Base-by-base conservation (phyloP, 768 basidiomycete genomes). In the Daedalea quercina region DNA sequence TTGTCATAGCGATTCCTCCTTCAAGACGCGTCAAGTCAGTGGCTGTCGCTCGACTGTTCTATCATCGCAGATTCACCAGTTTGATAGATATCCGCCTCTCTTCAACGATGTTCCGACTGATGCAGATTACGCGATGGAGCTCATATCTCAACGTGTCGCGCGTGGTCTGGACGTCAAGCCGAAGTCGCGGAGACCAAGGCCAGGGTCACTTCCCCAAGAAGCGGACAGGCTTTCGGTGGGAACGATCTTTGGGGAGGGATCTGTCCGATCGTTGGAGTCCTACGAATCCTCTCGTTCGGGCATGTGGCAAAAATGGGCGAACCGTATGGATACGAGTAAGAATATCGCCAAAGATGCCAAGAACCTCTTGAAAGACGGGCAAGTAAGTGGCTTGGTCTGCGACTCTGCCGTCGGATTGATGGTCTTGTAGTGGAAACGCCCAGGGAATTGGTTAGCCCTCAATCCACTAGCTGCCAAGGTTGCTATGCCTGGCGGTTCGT, bases 111-210 rank as follows among this genome's bases (percentile, higher is more conserved):
- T 76, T 11, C 84, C 85, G 0, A 87, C 83, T 3, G 84, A 87
- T 57, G 75, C 79, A 3, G 82, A 87, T 45, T 82, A 83, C 59
- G 84, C 85, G 1, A 85, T 86, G 80, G 75, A 83, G 34, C 63
- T 87, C 11, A 85, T 87, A 17, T 76, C 83, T 3, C 72, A 75
- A 52, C 78, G 85, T 8, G 72, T 85, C 3, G 74, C 78, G 31
- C 67, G 73, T 19, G 84, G 84, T 6, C 69, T 82, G 46, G 71
- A 74, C 23, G 62, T 84, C 33, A 68, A 63, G 20, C 57, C 76
- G 3, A 60, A 58, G 40, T 57, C 44, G 9, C 47, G 62, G 55
- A 59, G 33, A 66, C 54, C 23, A 60, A 28, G 33, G 37, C 44
- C 17, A 22, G 20, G 24, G n/a, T 6, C 22, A n/a, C 24, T 25